Base-by-base conservation (phyloP, 208 protist genomes). In the Balamuthia mandrillaris region DNA sequence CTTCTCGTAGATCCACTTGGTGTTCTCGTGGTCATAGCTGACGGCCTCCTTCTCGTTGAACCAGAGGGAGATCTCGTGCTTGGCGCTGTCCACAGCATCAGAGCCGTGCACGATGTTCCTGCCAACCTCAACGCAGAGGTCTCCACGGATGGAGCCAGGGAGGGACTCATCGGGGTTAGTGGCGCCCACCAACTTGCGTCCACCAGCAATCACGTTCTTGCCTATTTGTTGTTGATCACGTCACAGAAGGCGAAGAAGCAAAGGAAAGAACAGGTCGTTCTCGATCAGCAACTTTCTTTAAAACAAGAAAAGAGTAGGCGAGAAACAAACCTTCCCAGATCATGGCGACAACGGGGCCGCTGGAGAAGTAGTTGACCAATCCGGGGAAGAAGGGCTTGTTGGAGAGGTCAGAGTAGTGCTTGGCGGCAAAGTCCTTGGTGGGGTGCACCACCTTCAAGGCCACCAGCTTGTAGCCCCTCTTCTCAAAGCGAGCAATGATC, bases 71-170 rank as follows among this genome's bases (percentile, higher is more conserved):
- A 99, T 98, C 92, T 99, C 98, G 74, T 95, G 88, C 70, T 95
- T 74, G 16, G 96, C 97, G 87, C 89, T 95, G 85, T 98, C 96
- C 65, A 97, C 77, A 39, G 92, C 66, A 87, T 98, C 98, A 74
- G 94, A 97, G 70, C 96, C 97, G 95, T 99, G 98, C 92, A 96
- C 95, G 81, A 98, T 95, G 92, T 99, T 99, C 87, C 95, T 84
- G 82, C 95, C 96, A 66, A 98, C 94, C 85, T 97, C 94, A 81
- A 98, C 88, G 88, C 91, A 92, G 72, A 94, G 96, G 93, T 99
- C 97, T 72, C 97, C 97, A 77, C 98, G 95, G 90, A 99, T 98
- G 84, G 97, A 98, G 83, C 97, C 97, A 81, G 96, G 96, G 47
- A 91, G 91, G 45, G 94, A 95, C 86, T 96, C 93, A 51, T 91